phyloP scores from a whole-genome alignment of 1,284 basidiomycete genomes.

The Leccinum solheimii region DNA sequence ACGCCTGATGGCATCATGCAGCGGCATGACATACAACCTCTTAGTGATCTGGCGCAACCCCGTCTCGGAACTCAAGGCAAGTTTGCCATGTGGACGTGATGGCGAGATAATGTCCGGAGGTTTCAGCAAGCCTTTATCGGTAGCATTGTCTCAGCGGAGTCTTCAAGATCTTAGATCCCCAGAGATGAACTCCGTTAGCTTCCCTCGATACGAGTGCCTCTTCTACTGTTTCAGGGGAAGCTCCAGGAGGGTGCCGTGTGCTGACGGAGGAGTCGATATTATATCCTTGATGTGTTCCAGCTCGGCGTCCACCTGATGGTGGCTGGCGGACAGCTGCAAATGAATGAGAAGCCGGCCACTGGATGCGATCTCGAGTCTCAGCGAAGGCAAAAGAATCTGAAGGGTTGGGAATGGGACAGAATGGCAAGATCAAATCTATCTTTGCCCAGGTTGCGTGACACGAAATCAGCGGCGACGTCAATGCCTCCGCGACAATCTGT shows the following conservation, averaged over 20 bases:
- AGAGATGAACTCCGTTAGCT: not conserved
- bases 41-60: not conserved
- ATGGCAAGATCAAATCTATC: constrained; percentile 5
- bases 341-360: not conserved
- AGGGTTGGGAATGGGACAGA: constrained; percentile 15
- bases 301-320: constrained; percentile 6
- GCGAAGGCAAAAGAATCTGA: not conserved
- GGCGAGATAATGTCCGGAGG: constrained; percentile 12
- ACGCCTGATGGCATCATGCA: constrained; percentile 6
- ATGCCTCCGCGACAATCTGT: constrained; percentile 70
- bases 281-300: constrained; percentile 2
- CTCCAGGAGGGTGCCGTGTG: constrained; percentile 5
- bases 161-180: constrained; percentile 15
- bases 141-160: constrained; percentile 7
- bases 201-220: constrained; percentile 7
- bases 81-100: constrained; percentile 12
- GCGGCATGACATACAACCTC: not conserved
- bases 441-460: not conserved
- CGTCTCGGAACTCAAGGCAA: constrained; percentile 5
- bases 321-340: constrained; percentile 11
- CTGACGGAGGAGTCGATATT: not conserved
- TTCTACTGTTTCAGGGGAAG: constrained; percentile 6
- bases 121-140: constrained; percentile 6
- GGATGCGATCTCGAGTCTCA: not conserved
- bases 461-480: constrained; percentile 78